phyloP scores from a whole-genome alignment of 441 rosid species.

The Lepidium campestre region DNA sequence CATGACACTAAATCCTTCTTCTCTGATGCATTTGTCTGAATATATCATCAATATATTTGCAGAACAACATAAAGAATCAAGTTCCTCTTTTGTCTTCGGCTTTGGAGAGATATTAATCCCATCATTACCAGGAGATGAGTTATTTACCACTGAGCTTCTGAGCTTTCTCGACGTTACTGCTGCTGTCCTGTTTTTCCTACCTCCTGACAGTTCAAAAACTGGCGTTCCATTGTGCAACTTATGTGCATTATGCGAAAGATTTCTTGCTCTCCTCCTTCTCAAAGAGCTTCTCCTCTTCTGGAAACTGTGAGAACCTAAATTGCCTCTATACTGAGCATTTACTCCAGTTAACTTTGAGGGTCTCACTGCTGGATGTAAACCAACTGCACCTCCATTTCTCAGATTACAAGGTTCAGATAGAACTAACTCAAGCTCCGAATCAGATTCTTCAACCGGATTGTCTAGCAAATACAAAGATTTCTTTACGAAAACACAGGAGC shows the following conservation, averaged over 20 bases:
- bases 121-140: slow-evolving; percentile 25
- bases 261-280: slow-evolving; percentile 61
- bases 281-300: slow-evolving; percentile 77
- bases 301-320: slow-evolving; percentile 52
- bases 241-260: slow-evolving; percentile 41
- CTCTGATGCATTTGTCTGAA: slow-evolving; percentile 70
- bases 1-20: slow-evolving; percentile 48
- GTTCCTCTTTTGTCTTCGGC: slow-evolving; percentile 28
- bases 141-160: slow-evolving; percentile 38
- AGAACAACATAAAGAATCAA: slow-evolving; percentile 45
- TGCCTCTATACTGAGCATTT: slow-evolving; percentile 41
- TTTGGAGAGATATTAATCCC: slow-evolving; percentile 28
- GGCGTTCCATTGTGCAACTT: slow-evolving; percentile 43
- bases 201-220: slow-evolving; percentile 46
- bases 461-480: slow-evolving; percentile 23
- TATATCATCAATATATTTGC: slow-evolving; percentile 52
- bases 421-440: slow-evolving; percentile 14
- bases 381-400: slow-evolving; percentile 26
- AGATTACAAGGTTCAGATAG: slow-evolving; percentile 20
- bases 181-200: slow-evolving; percentile 48
- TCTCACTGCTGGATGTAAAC: slow-evolving; percentile 42
- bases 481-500: slow-evolving; percentile 38
- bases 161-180: slow-evolving; percentile 40
- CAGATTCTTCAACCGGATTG: slow-evolving; percentile 20
- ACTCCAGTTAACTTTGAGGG: slow-evolving; percentile 46